Percentiles rank a stretch among this genome's conserved stretches.
These are phyloP conservation scores for Mycena vitilis DNA, from an alignment of 768 basidiomycete species.

Conservation along the genomic window DNA sequence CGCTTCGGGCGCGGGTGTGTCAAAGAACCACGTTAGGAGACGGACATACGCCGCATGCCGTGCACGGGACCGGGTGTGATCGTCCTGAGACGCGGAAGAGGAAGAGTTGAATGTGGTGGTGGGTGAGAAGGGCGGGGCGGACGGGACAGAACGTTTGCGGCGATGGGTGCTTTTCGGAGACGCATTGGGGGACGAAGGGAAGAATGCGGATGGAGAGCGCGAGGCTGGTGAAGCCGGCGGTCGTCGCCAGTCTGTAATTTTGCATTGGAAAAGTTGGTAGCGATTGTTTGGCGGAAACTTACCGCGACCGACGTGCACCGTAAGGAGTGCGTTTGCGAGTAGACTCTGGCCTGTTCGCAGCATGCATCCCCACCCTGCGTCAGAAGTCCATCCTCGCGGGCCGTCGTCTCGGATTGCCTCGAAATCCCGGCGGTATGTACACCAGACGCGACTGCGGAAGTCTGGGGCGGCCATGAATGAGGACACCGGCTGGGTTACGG, in stretches of 20 bases:
- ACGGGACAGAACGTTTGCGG: conserved; percentile 54
- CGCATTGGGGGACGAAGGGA: conserved; percentile 29
- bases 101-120: conserved; percentile 26
- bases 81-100: conserved; percentile 36
- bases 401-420: conserved; percentile 70
- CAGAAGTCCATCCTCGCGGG: conserved; percentile 86
- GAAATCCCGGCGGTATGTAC: conserved; percentile 56
- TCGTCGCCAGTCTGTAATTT: conserved; percentile 80
- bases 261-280: neutral
- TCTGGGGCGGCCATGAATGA: neutral
- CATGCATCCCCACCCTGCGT: conserved; percentile 95
- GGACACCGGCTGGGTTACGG: too few species aligned
- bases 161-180: conserved; percentile 36
- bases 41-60: conserved; percentile 89
- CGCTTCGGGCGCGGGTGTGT: conserved; percentile 83
- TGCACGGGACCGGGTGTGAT: conserved; percentile 13
- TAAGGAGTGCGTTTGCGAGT: conserved; percentile 82
- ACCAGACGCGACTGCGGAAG: conserved; percentile 43
- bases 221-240: conserved; percentile 55
- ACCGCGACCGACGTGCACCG: conserved; percentile 83
- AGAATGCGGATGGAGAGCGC: conserved; percentile 34
- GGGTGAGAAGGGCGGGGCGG: conserved; percentile 55
- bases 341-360: conserved; percentile 87
- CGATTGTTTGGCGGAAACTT: conserved; percentile 48
- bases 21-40: conserved; percentile 95